Evolutionary conservation across 2,329 filamentous ascomycete genomes (phyloP), one percentile per base, ranked within the genome.

Genomic region (Ciborinia camelliae): DNA sequence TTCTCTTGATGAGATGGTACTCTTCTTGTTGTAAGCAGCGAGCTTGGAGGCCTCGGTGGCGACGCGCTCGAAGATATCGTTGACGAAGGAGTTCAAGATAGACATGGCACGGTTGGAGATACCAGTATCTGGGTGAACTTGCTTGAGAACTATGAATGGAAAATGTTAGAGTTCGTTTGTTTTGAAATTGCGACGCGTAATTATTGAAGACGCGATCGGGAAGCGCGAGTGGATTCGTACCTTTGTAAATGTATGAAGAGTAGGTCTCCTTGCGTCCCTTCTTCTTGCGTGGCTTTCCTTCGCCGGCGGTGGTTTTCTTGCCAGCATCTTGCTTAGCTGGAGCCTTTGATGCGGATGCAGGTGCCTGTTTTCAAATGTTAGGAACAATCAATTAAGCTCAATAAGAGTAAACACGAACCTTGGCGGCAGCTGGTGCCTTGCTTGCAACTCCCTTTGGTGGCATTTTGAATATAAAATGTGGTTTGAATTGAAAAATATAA

Each of bases 231-330:
- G 64, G 45, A 52, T 64, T 43, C 86, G 80, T 78, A 97, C 94
- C 95, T 86, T 98, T 99, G 91, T 98, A 99, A 83, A 99, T 99
- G 88, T 99, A 99, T 64, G 92, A 96, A 74, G 91, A 96, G 86
- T 99, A 99, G n/a, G 95, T 99, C 87, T 99, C 95, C 90, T 98
- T 98, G 83, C 95, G 90, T 73, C 93, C 91, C 93, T 99, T 99
- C 78, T 95, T 92, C 93, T 98, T 99, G 91, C 99, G 99, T 92
- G 98, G 98, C 76, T 98, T 95, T 71, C 95, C 95, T 78, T 91
- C 88, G 68, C 39, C 50, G 43, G 93, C 88, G 67, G 94, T 92
- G 58, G 95, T 98, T 39, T 98, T 99, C 91, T 99, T 99, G 85
- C 94, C 95, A 71, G 94, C 94, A 83, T 97, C 94, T 53, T 23